Percentiles rank a stretch among this genome's conserved stretches.
phyloP scores from a whole-genome alignment of 306 rosid genomes.

The Cyamopsis tetragonoloba region DNA sequence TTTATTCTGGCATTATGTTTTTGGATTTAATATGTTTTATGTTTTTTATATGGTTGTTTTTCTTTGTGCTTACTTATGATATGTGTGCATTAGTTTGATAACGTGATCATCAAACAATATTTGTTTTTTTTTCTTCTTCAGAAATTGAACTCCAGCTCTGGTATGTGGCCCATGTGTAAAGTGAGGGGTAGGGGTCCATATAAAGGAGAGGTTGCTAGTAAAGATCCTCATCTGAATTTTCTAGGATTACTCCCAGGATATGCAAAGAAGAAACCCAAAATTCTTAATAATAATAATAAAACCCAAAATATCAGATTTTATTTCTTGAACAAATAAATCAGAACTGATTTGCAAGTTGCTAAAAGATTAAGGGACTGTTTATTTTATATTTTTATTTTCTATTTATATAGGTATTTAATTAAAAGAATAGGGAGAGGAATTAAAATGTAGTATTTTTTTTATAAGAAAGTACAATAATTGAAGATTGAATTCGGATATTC shows the following conservation, averaged over 20 bases:
- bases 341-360: not conserved
- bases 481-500: too few relatives aligned
- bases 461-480: too few relatives aligned
- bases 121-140: slow-evolving; percentile 1
- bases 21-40: not conserved
- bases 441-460: too few relatives aligned
- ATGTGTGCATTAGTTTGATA: not conserved
- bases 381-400: too few relatives aligned
- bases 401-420: too few relatives aligned
- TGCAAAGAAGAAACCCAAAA: not conserved
- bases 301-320: too few relatives aligned
- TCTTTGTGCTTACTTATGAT: not conserved
- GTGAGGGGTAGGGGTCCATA: not conserved
- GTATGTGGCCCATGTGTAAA: not conserved
- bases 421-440: too few relatives aligned
- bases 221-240: slow-evolving; percentile 14
- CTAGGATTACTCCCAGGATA: not conserved
- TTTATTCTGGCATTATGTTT: not conserved
- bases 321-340: too few relatives aligned
- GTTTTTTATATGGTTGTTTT: not conserved
- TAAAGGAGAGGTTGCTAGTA: not conserved
- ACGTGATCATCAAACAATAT: not conserved
- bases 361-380: not conserved
- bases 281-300: too few relatives aligned
- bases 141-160: not conserved